Conservation (phyloP, 1,284 basidiomycete species). For the Leccinum subspadiceum region DNA sequence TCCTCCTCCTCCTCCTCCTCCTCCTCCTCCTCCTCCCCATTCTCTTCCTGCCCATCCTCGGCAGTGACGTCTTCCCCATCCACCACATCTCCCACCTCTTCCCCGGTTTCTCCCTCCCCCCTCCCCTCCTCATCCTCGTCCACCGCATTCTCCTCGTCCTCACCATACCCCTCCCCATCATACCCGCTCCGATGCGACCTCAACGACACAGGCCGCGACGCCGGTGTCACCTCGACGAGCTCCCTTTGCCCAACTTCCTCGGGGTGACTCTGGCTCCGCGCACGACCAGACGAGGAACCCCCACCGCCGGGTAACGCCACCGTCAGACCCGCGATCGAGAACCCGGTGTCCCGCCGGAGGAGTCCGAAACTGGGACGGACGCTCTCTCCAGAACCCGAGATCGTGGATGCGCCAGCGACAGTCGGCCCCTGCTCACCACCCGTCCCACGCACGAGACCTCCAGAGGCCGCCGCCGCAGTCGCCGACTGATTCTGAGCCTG, state of each 20-base stretch:
- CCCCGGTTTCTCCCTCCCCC: slow-evolving; percentile 32
- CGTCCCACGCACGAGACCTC: background rate
- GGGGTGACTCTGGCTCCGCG: slow-evolving; percentile 30
- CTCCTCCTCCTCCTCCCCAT: slow-evolving; percentile 28
- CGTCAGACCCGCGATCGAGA: slow-evolving; percentile 79
- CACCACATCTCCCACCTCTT: slow-evolving; percentile 30
- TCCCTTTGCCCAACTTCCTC: slow-evolving; percentile 62
- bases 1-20: slow-evolving; percentile 25
- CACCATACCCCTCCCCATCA: slow-evolving; percentile 38
- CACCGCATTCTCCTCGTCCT: slow-evolving; percentile 35
- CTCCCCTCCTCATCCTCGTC: slow-evolving; percentile 30
- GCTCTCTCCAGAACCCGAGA: slow-evolving; percentile 8
- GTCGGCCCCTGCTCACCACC: background rate
- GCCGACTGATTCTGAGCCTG: background rate
- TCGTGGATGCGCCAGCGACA: no score
- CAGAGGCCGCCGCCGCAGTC: background rate
- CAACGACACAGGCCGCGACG: slow-evolving; percentile 45
- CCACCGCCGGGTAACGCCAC: slow-evolving; percentile 54
- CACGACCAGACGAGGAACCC: slow-evolving; percentile 23
- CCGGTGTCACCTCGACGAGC: slow-evolving; percentile 58
- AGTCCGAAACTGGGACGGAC: slow-evolving; percentile 52
- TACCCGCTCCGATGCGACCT: slow-evolving; percentile 37
- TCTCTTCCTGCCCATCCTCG: slow-evolving; percentile 28
- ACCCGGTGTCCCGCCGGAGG: slow-evolving; percentile 69
- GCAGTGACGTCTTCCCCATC: slow-evolving; percentile 35